Evolutionary conservation across 129 eudicot genomes (phyloP).

Genomic region (Heracleum sosnowskyi): DNA sequence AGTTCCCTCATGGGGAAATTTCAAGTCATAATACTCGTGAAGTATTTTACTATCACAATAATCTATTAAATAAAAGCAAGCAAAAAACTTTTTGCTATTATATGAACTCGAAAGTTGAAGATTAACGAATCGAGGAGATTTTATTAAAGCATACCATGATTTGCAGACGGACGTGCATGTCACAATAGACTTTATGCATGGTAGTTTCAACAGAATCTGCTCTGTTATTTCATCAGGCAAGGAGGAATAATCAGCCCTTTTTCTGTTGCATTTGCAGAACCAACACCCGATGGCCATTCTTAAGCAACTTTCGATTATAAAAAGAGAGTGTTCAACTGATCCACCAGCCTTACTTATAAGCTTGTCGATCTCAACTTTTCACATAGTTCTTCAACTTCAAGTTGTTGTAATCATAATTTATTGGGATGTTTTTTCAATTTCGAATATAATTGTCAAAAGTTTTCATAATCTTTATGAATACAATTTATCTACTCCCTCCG

Average conservation of each 20-base stretch:
- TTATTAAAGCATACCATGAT: not conserved
- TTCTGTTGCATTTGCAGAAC: too few species aligned
- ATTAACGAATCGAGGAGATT: too few species aligned
- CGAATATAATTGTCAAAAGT: too few species aligned
- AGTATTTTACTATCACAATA: too few species aligned
- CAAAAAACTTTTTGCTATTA: not conserved
- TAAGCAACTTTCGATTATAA: too few species aligned
- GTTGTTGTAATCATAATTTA: too few species aligned
- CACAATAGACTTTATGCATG: not conserved
- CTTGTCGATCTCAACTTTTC: not conserved
- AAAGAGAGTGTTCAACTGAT: not conserved
- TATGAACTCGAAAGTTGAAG: not conserved
- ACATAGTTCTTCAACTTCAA: not conserved
- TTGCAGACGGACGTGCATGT: not conserved
- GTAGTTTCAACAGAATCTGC: not conserved
- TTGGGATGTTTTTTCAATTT: too few species aligned
- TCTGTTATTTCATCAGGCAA: not conserved
- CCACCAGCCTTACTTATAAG: not conserved
- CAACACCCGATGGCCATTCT: not conserved
- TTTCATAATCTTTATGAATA: too few species aligned
- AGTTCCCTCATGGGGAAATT: not conserved
- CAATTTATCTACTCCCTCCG: too few species aligned
- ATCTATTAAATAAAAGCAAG: not conserved
- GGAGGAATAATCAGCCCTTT: not conserved
- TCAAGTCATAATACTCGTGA: too few species aligned